Base-by-base conservation (phyloP, 371 early-diverging fungal genomes). In the Mortierella sp. region DNA sequence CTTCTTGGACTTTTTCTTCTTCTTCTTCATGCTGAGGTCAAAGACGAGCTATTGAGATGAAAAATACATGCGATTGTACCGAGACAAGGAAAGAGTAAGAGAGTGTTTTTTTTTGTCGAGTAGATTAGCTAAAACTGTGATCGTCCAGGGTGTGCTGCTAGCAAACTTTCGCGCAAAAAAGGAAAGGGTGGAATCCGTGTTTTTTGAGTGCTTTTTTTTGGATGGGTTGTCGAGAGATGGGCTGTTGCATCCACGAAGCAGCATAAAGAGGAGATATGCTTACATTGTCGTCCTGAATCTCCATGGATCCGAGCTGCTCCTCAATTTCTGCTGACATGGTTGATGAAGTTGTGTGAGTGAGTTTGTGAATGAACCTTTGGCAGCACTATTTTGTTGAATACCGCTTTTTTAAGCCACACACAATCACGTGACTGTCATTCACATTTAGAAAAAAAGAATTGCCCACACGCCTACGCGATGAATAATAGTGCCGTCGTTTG, bases 1-100 rank as follows among this genome's bases (percentile, higher is more conserved):
- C 88, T 92, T 92, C 89, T 91, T 91, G 82, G 89, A 90, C 92
- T 94, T 94, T 89, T 95, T 94, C 88, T 93, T 93, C 84, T 93
- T 93, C 85, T 92, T 92, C 82, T 90, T 90, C 87, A 89, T 78
- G 55, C 79, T 75, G 44, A 88, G 84, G 83, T 93, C 92, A 68
- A 93, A 90, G 48, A 86, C 77, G 54, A 84, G 88, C 87, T 91
- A 80, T 45, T 42, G n/a, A 31, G 45, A 50, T 72, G 72, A 57
- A 38, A 57, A 38, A 55, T 2, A 77, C 71, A 47, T 34, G 24
- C 10, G 24, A 50, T 54, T 44, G 45, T 48, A 75, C 16, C 63
- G 60, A 63, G n/a, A 8, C 28, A 60, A 28, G 19, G n/a, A 26
- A 10, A n/a, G 47, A 28, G 11, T 4, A 60, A 34, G 19, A 19